Evolutionary conservation across 345 rosid species (phyloP).

Genomic region (Euphorbia tirucalli): DNA sequence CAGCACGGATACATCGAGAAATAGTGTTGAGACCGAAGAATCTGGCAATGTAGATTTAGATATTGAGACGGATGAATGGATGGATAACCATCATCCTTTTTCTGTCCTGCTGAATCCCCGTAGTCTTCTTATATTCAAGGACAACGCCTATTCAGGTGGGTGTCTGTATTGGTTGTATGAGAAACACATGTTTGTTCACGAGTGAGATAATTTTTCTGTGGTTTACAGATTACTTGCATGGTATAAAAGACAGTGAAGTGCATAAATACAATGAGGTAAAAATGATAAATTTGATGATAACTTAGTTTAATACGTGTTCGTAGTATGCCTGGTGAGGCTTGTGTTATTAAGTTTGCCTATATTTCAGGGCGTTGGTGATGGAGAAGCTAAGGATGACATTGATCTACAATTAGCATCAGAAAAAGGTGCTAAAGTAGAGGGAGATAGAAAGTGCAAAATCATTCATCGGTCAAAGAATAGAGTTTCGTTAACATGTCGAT

Average conservation of each 20-base stretch:
- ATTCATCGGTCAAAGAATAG: conserved; percentile 48
- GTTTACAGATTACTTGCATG: conserved; percentile 72
- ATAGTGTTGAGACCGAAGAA: conserved; percentile 18
- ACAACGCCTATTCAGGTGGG: conserved; percentile 60
- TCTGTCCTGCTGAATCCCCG: conserved; percentile 75
- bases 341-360: background rate
- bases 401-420: conserved; percentile 18
- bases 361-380: conserved; percentile 49
- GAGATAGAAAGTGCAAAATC: conserved; percentile 25
- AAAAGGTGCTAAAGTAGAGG: conserved; percentile 25
- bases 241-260: conserved; percentile 53
- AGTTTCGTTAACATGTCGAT: conserved; percentile 72
- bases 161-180: background rate
- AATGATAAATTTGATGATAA: background rate
- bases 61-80: conserved; percentile 25
- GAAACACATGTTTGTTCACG: too few relatives aligned
- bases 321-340: background rate
- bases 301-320: background rate
- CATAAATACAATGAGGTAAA: conserved; percentile 55
- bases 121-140: conserved; percentile 86
- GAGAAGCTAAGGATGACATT: conserved; percentile 24
- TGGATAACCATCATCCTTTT: conserved; percentile 42
- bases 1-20: conserved; percentile 4
- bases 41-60: conserved; percentile 21
- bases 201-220: conserved; percentile 1